Percentiles rank a stretch among this genome's conserved stretches.
phyloP scores from a whole-genome alignment of 257 asterid genomes.

The Solanum corneliomulleri region DNA sequence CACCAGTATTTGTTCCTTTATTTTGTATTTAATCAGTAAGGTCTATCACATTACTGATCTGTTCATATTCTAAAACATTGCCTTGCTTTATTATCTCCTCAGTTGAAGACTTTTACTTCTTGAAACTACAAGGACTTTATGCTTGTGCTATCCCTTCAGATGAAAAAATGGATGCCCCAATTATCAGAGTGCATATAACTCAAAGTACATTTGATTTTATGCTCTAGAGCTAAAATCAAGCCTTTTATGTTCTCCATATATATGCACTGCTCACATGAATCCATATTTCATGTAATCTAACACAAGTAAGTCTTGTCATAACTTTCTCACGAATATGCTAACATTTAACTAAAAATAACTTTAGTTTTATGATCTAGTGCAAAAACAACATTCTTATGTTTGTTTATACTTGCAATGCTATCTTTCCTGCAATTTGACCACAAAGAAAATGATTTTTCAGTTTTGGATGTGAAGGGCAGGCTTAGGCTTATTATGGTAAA shows the following conservation, averaged over 20 bases:
- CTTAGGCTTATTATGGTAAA: background rate
- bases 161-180: background rate
- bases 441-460: background rate
- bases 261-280: background rate
- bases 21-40: too few species aligned
- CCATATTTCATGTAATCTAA: background rate
- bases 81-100: background rate
- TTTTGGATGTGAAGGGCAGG: background rate
- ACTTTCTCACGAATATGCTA: background rate
- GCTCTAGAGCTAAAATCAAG: background rate
- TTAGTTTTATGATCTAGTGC: background rate
- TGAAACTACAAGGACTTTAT: background rate
- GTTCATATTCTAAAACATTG: background rate
- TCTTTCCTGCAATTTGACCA: background rate
- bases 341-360: background rate
- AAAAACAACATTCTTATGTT: background rate
- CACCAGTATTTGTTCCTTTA: too few species aligned
- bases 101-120: background rate
- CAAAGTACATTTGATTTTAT: background rate
- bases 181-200: background rate
- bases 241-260: background rate
- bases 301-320: background rate
- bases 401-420: background rate
- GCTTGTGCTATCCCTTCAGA: background rate
- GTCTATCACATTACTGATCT: too few species aligned